Conservation (phyloP, 495 filamentous ascomycete genomes). For the Aspergillus heteromorphus region DNA sequence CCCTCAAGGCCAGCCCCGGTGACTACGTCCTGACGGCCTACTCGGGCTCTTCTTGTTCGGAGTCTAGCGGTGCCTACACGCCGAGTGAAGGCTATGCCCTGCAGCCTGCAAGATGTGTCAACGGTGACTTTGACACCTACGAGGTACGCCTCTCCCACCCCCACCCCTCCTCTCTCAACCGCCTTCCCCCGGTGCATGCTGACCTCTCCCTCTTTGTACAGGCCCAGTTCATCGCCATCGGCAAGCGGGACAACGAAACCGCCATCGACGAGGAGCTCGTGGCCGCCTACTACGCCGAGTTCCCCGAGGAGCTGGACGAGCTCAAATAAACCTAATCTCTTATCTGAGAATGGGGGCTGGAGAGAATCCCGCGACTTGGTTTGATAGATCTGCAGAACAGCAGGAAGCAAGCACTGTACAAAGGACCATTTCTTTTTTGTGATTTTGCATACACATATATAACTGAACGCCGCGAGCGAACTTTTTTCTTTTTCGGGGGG, state of each 20-base stretch:
- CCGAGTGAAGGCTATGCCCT: neutral
- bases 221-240: neutral
- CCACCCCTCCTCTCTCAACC: too few relatives aligned
- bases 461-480: neutral
- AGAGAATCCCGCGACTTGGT: neutral
- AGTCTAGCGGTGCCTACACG: too few relatives aligned
- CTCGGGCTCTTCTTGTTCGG: neutral
- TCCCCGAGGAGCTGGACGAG: neutral
- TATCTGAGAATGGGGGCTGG: neutral
- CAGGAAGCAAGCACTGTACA: neutral
- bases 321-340: too few relatives aligned
- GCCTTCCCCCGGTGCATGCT: neutral
- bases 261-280: neutral
- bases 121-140: neutral
- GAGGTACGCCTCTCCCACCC: neutral
- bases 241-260: neutral
- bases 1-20: neutral
- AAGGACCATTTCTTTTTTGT: neutral
- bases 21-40: neutral
- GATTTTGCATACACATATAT: neutral
- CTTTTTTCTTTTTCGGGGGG: too few relatives aligned
- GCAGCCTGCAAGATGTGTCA: neutral
- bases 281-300: neutral
- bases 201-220: neutral
- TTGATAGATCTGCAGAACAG: too few relatives aligned